Evolutionary conservation across 2,329 filamentous ascomycete species (phyloP).

Genomic region (Cadophora sp.): DNA sequence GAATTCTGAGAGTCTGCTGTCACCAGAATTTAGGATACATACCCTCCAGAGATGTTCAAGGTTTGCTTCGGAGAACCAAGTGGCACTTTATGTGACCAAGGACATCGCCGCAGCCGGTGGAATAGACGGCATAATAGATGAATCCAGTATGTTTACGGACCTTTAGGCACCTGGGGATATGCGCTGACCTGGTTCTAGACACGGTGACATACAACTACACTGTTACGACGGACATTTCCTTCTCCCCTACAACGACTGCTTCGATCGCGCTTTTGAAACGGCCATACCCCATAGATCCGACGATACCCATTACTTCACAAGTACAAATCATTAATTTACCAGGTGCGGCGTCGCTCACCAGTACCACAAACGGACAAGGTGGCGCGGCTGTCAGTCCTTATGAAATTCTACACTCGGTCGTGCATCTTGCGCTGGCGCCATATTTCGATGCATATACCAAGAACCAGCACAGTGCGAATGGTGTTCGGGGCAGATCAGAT

Average conservation of each 20-base stretch:
- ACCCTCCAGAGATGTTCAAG: constrained; percentile 87
- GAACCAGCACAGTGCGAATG: constrained; percentile 71
- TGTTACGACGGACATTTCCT: constrained; percentile 81
- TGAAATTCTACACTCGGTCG: constrained; percentile 88
- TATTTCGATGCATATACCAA: constrained; percentile 98
- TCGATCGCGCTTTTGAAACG: constrained; percentile 92
- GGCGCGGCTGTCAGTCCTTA: constrained; percentile 81
- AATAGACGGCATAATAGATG: constrained; percentile 41
- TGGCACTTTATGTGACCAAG: constrained; percentile 90
- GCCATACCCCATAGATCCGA: constrained; percentile 84
- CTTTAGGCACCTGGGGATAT: constrained; percentile 33
- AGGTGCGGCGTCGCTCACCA: constrained; percentile 72
- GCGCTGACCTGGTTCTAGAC: constrained; percentile 47
- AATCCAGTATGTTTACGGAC: constrained; percentile 47
- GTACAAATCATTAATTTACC: constrained; percentile 94
- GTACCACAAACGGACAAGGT: constrained; percentile 71
- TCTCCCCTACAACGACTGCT: constrained; percentile 78
- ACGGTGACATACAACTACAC: constrained; percentile 74
- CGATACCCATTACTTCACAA: constrained; percentile 82
- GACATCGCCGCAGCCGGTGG: constrained; percentile 60
- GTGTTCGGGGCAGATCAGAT: constrained; percentile 76
- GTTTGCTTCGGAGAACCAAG: constrained; percentile 88
- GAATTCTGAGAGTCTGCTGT: constrained; percentile 81
- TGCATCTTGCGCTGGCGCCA: constrained; percentile 89
- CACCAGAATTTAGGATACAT: constrained; percentile 64